Evolutionary conservation across 306 rosid genomes (phyloP), one percentile per base, ranked within the genome.

Genomic region (Castanea sativa): DNA sequence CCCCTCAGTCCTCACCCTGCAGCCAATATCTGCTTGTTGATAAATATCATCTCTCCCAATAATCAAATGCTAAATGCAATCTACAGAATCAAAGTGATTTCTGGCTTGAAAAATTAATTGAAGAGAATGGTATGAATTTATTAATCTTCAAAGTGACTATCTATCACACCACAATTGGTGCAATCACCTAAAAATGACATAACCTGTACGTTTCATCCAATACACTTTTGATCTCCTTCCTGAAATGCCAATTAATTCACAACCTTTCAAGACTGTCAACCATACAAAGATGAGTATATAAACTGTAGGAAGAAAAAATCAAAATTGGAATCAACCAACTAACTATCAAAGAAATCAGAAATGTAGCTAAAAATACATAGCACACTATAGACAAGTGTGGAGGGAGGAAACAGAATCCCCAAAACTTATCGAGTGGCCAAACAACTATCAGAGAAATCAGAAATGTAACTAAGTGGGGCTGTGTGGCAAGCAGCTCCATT

Each of bases 191-290:
- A 70, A 38, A 57, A 75, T 61, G 61, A 45, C n/a, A 75, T 60
- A 87, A 91, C 98, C 93, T 85, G 84, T 90, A 89, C 63, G 88
- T 90, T 84, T 92, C 95, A 76, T 91, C 97, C 65, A 94, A 83
- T 76, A 87, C 90, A 33, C 78, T 80, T 71, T 7, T 86, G 74
- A 94, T 89, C 80, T 94, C 97, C 71, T 88, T 85, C 76, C 84
- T 77, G 85, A 94, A 94, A 84, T 92, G 92, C 78, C 81, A 78
- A 77, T 60, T 79, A 76, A 94, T 82, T 14, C 97, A 95, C 92
- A 94, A 82, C 63, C 84, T 91, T 81, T 92, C 90, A 72, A 94
- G 95, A 84, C 61, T 86, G 77, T 90, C 94, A 30, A 90, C 84
- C 99, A 92, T 88, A 81, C 38, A 85, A 68, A 94, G 90, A 74